Evolutionary conservation across 1,284 basidiomycete genomes (phyloP).

Genomic region (Ceratobasidium sp.): DNA sequence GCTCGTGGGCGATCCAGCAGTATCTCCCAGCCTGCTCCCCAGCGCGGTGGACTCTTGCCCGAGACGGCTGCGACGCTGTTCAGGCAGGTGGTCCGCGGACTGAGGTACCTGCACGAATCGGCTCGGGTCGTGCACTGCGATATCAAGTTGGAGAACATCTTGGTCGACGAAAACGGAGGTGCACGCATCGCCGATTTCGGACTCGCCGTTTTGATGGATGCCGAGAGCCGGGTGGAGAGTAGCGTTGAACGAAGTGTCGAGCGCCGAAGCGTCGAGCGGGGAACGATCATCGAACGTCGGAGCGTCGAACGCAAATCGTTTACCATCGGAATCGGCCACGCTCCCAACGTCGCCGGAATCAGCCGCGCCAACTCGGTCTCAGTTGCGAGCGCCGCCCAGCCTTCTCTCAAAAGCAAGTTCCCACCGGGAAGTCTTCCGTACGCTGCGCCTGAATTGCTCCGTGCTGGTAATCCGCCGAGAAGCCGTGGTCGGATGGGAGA

Average conservation of each 20-base stretch:
- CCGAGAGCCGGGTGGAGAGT: neutral
- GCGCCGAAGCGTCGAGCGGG: constrained; percentile 14
- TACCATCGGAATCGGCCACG: constrained; percentile 28
- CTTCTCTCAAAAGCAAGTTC: constrained; percentile 58
- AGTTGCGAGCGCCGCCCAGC: constrained; percentile 8
- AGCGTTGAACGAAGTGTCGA: constrained; percentile 26
- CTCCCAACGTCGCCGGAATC: constrained; percentile 15
- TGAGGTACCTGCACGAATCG: constrained; percentile 87
- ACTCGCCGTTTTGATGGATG: constrained; percentile 74
- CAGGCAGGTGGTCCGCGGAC: constrained; percentile 87
- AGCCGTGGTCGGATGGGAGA: neutral
- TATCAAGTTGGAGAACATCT: constrained; percentile 96
- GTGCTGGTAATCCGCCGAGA: constrained; percentile 57
- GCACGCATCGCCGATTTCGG: constrained; percentile 90
- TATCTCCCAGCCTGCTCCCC: constrained; percentile 62
- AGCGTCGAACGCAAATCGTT: constrained; percentile 7
- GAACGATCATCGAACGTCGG: neutral
- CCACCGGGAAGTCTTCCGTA: constrained; percentile 92
- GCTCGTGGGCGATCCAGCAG: constrained; percentile 25
- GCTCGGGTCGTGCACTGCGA: constrained; percentile 88
- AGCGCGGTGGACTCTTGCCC: constrained; percentile 58
- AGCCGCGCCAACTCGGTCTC: constrained; percentile 41
- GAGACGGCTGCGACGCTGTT: constrained; percentile 91
- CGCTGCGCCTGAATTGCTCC: constrained; percentile 83
- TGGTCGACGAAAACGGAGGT: constrained; percentile 86